Conservation (phyloP, 2,329 filamentous ascomycete species). For the Didymella lethalis region DNA sequence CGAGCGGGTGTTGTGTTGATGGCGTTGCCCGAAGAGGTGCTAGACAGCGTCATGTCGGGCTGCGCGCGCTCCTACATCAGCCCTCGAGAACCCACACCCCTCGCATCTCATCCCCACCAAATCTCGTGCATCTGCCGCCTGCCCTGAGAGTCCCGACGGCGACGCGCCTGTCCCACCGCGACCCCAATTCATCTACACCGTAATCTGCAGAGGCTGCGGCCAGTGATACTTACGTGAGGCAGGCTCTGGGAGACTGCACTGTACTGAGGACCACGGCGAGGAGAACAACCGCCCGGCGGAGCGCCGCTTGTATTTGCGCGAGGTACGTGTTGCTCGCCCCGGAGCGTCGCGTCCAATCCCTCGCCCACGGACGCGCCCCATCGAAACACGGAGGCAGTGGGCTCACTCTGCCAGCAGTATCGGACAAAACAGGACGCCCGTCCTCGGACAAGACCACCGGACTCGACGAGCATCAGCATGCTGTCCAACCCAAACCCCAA, state of each 20-base stretch:
- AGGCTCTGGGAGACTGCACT: slow-evolving; percentile 52
- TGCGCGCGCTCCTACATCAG: slow-evolving; percentile 32
- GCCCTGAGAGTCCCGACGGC: slow-evolving; percentile 14
- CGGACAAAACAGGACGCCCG: slow-evolving; percentile 50
- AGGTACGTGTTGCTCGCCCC: slow-evolving; percentile 60
- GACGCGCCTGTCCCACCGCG: slow-evolving; percentile 14
- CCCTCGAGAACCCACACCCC: slow-evolving; percentile 33
- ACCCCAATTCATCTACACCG: slow-evolving; percentile 14
- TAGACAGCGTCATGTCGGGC: slow-evolving; percentile 40
- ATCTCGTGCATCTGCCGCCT: slow-evolving; percentile 31
- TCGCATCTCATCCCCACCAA: slow-evolving; percentile 34
- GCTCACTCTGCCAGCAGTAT: slow-evolving; percentile 48
- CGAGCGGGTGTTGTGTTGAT: slow-evolving; percentile 37
- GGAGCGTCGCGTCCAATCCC: slow-evolving; percentile 25
- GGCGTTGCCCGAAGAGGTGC: slow-evolving; percentile 30
- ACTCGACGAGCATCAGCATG: slow-evolving; percentile 77
- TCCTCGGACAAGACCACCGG: slow-evolving; percentile 60
- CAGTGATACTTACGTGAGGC: slow-evolving; percentile 47
- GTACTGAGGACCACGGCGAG: slow-evolving; percentile 56
- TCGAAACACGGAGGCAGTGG: slow-evolving; percentile 8
- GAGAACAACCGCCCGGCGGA: slow-evolving; percentile 72
- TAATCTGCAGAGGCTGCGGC: slow-evolving; percentile 39
- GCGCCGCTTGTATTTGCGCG: slow-evolving; percentile 81
- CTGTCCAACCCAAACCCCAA: slow-evolving; percentile 62
- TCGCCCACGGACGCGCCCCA: background rate